phyloP scores from a whole-genome alignment of 257 asterid species.

The Perilla frutescens region DNA sequence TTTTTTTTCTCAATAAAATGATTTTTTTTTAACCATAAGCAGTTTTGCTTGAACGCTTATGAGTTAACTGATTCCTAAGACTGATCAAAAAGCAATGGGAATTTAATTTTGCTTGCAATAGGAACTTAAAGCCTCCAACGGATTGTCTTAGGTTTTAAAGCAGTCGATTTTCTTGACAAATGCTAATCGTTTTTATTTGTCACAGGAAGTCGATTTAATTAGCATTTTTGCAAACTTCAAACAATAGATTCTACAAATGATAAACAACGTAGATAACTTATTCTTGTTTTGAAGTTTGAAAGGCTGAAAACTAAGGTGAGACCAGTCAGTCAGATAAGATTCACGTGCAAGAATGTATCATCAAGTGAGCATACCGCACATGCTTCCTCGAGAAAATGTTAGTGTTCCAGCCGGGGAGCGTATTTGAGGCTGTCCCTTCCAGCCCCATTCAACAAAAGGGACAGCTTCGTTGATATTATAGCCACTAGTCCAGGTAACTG shows the following conservation, averaged over 20 bases:
- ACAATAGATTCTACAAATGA: background rate
- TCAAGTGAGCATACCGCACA: conserved; percentile 26
- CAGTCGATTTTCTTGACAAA: too few relatives aligned
- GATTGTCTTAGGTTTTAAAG: too few relatives aligned
- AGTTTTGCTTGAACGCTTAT: too few relatives aligned
- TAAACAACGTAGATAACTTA: background rate
- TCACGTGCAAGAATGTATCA: background rate
- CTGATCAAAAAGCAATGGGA: too few relatives aligned
- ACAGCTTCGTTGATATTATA: conserved; percentile 62
- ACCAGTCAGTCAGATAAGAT: background rate
- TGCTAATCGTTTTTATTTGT: too few relatives aligned
- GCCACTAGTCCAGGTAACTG: conserved; percentile 75
- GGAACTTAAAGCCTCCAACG: too few relatives aligned
- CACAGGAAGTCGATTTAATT: too few relatives aligned
- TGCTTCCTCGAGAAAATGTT: conserved; percentile 36
- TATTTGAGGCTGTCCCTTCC: conserved; percentile 26
- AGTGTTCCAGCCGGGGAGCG: conserved; percentile 39
- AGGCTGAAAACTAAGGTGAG: background rate
- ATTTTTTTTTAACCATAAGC: too few relatives aligned
- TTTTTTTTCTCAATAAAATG: too few relatives aligned
- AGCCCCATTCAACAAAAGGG: conserved; percentile 47
- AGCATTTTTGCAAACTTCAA: too few relatives aligned
- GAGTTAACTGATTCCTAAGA: too few relatives aligned
- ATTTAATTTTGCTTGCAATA: too few relatives aligned
- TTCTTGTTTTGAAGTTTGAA: background rate